Evolutionary conservation across 805 yeast species (phyloP).

Genomic region (Metschnikowia gruessii): DNA sequence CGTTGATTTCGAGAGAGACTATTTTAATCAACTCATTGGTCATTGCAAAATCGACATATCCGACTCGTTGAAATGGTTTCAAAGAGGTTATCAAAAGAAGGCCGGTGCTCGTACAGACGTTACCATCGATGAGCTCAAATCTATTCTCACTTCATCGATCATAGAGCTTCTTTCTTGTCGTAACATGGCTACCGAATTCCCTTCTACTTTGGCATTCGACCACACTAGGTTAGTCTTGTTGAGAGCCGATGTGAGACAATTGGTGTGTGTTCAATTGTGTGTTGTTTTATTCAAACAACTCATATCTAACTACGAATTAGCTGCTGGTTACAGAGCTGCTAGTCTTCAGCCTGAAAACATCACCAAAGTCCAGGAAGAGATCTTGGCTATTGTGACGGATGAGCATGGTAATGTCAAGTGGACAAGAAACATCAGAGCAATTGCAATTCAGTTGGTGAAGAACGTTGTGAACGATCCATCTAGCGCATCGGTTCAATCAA

Average conservation of each 20-base stretch:
- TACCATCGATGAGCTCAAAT: slow-evolving; percentile 28
- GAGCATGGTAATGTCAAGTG: slow-evolving; percentile 86
- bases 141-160: slow-evolving; percentile 49
- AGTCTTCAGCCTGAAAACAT: slow-evolving; percentile 35
- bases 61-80: slow-evolving; percentile 68
- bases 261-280: slow-evolving; percentile 77
- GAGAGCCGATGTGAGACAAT: slow-evolving; percentile 82
- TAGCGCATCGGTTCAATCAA: slow-evolving; percentile 13
- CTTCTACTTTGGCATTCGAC: slow-evolving; percentile 80
- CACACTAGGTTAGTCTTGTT: slow-evolving; percentile 72
- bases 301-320: slow-evolving; percentile 37
- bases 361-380: slow-evolving; percentile 59
- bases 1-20: slow-evolving; percentile 83
- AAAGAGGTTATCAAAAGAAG: slow-evolving; percentile 30
- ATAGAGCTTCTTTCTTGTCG: slow-evolving; percentile 70
- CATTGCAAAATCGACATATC: slow-evolving; percentile 59
- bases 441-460: slow-evolving; percentile 65
- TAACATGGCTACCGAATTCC: slow-evolving; percentile 78
- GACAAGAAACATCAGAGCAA: slow-evolving; percentile 76
- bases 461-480: slow-evolving; percentile 25
- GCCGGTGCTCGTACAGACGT: slow-evolving; percentile 13
- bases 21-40: slow-evolving; percentile 53
- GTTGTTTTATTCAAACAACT: slow-evolving; percentile 70
- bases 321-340: slow-evolving; percentile 17
- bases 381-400: slow-evolving; percentile 76